Evolutionary conservation across 495 filamentous ascomycete species (phyloP).

Genomic region (Aspergillus funiculosus): DNA sequence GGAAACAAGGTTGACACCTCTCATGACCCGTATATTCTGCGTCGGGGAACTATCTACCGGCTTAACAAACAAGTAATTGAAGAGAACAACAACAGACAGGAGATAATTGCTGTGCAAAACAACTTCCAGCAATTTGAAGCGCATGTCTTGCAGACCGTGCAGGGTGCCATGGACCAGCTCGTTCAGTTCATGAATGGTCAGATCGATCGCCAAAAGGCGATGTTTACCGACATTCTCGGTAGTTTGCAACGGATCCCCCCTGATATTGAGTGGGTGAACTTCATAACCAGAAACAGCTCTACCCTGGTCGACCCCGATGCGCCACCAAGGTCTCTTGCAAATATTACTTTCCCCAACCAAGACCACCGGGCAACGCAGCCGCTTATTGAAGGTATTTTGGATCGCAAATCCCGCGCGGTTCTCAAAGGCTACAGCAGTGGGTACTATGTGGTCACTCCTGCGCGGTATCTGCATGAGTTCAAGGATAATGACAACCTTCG

Average conservation of each 20-base stretch:
- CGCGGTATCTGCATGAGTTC: constrained; percentile 89
- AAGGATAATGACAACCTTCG: constrained; percentile 83
- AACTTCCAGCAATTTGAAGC: constrained; percentile 84
- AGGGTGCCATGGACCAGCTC: constrained; percentile 74
- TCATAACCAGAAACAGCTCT: constrained; percentile 59
- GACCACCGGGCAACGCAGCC: constrained; percentile 72
- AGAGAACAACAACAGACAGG: constrained; percentile 90
- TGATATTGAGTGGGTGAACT: constrained; percentile 92
- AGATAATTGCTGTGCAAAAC: constrained; percentile 81
- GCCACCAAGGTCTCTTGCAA: constrained; percentile 62
- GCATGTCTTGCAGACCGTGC: constrained; percentile 77
- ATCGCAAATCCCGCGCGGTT: constrained; percentile 77
- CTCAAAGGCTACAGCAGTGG: constrained; percentile 69
- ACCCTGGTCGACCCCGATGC: constrained; percentile 75
- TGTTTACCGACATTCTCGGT: constrained; percentile 78
- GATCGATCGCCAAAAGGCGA: constrained; percentile 67
- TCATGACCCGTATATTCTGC: constrained; percentile 85
- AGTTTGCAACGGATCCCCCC: constrained; percentile 72
- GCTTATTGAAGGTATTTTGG: constrained; percentile 78
- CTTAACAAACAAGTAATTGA: constrained; percentile 86
- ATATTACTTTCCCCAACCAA: constrained; percentile 82
- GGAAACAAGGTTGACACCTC: constrained; percentile 55
- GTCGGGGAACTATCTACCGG: constrained; percentile 72
- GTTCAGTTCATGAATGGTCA: constrained; percentile 70
- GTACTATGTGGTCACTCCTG: constrained; percentile 85